Percentiles rank a stretch among this genome's conserved stretches.
Evolutionary conservation across 108 stramenopile genomes (phyloP).

Genomic region (Nitzschia sp.): DNA sequence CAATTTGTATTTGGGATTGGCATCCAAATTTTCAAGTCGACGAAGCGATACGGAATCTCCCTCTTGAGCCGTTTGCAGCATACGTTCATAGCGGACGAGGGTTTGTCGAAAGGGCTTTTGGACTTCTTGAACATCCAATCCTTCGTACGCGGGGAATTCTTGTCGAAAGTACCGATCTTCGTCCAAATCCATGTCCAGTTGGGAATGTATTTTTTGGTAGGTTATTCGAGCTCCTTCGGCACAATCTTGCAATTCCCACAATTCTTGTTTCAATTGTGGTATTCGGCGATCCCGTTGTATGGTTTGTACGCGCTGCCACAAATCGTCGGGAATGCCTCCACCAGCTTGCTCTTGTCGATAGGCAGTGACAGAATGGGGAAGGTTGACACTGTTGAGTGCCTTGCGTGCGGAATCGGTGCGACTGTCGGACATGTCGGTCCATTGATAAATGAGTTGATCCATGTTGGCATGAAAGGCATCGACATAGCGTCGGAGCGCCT

Average conservation of each 20-base stretch:
- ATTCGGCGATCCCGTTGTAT: conserved; percentile 40
- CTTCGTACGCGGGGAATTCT: conserved; percentile 34
- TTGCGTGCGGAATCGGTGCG: conserved; percentile 36
- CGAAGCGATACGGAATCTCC: conserved; percentile 41
- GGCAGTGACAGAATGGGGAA: conserved; percentile 56
- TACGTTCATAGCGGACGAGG: conserved; percentile 31
- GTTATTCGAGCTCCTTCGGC: conserved; percentile 43
- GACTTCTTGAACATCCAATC: conserved; percentile 32
- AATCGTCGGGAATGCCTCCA: conserved; percentile 46
- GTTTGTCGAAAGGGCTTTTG: conserved; percentile 39
- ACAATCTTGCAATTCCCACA: conserved; percentile 55
- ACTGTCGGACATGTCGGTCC: conserved; percentile 29
- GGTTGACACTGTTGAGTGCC: conserved; percentile 35
- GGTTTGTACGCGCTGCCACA: conserved; percentile 46
- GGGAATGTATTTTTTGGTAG: conserved; percentile 20
- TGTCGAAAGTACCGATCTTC: conserved; percentile 42
- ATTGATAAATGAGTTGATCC: conserved; percentile 31
- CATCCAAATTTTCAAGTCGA: conserved; percentile 34
- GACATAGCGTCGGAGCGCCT: conserved; percentile 20
- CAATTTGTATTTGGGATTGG: conserved; percentile 44
- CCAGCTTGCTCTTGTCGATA: conserved; percentile 43
- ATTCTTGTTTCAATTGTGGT: conserved; percentile 35
- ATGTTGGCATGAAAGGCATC: conserved; percentile 35
- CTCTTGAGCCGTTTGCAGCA: conserved; percentile 41
- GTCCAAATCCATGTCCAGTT: conserved; percentile 48